Base-by-base conservation (phyloP, 2,329 filamentous ascomycete species). In the Didymella keratinophila region DNA sequence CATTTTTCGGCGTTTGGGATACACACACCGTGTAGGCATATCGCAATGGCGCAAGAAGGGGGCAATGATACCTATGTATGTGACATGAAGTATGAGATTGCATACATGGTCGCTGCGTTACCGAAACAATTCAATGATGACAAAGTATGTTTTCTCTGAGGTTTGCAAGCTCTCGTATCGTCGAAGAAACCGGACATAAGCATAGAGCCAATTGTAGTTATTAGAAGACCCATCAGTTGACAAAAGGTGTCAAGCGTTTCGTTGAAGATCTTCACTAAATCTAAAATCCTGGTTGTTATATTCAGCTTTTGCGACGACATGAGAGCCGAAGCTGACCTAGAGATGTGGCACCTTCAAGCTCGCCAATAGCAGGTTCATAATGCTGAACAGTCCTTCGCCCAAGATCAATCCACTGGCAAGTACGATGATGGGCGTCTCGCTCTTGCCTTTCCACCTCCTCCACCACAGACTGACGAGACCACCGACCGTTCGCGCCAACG, bases 371-470 rank as follows among this genome's bases (percentile, higher is more conserved):
- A 99, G 78, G 73, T 97, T 98, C 25, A 95, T 84, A 57, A 62
- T 52, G 57, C 56, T 68, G 59, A 56, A 54, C 10, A 53, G 34
- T 4, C 62, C 62, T 43, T 64, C 62, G 21, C 62, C 62, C 39
- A 99, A 81, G 63, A 99, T 97, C 61, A 98, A 87, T 0, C 95
- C 95, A 57, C 86, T 89, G 0, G 95, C 94, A 37, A 98, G 79
- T n/a, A 98, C 89, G 65, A 98, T 93, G 52, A 98, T 85, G 0
- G 88, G 89, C 4, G 93, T 93, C 69, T 89, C 90, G 69, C 82
- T 80, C 75, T 73, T 78, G 72, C 75, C 59, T 45, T 64, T 62
- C 59, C 59, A 62, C 18, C 56, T 58, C 20, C 60, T 56, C 62
- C 60, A 64, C 59, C 59, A 64, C 41, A 64, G n/a, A 52, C 62